Evolutionary conservation across 805 yeast species (phyloP).

Genomic region (Lipomyces orientalis): DNA sequence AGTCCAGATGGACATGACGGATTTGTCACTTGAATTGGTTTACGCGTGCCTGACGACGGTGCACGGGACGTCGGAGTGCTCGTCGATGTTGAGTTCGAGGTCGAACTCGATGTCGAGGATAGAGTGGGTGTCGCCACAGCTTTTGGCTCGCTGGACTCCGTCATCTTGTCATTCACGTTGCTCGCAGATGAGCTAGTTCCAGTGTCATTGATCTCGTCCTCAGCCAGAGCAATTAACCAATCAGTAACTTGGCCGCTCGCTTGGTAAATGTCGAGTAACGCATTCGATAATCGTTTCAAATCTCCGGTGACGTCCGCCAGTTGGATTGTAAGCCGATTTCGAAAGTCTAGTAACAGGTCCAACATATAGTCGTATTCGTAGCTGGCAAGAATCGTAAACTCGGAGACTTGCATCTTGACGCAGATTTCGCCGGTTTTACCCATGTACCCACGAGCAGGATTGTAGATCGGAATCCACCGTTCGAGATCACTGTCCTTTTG

Average conservation of each 20-base stretch:
- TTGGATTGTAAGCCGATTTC: conserved; percentile 46
- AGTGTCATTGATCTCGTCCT: conserved; percentile 58
- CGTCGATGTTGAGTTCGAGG: not conserved
- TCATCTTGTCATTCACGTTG: not conserved
- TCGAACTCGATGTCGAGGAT: not conserved
- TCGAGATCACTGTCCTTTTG: conserved; percentile 38
- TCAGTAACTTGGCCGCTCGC: conserved; percentile 67
- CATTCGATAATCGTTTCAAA: conserved; percentile 43
- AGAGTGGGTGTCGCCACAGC: not conserved
- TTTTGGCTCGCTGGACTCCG: not conserved
- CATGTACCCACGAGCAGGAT: conserved; percentile 23
- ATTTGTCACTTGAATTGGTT: not conserved
- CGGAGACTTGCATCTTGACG: conserved; percentile 39
- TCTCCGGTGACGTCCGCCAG: conserved; percentile 48
- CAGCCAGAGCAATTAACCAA: conserved; percentile 75
- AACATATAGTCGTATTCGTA: conserved; percentile 66
- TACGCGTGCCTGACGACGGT: not conserved
- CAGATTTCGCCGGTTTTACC: conserved; percentile 41
- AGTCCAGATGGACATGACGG: not conserved
- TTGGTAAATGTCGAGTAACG: conserved; percentile 76
- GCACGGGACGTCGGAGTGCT: not conserved
- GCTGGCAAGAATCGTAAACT: conserved; percentile 54
- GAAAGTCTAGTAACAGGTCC: conserved; percentile 54
- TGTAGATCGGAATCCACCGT: conserved; percentile 41
- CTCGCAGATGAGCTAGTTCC: conserved; percentile 1